Percentiles rank a stretch among this genome's conserved stretches.
These are phyloP conservation scores for Neurospora pannonica DNA, from an alignment of 495 filamentous ascomycete species.

Conservation along the genomic window DNA sequence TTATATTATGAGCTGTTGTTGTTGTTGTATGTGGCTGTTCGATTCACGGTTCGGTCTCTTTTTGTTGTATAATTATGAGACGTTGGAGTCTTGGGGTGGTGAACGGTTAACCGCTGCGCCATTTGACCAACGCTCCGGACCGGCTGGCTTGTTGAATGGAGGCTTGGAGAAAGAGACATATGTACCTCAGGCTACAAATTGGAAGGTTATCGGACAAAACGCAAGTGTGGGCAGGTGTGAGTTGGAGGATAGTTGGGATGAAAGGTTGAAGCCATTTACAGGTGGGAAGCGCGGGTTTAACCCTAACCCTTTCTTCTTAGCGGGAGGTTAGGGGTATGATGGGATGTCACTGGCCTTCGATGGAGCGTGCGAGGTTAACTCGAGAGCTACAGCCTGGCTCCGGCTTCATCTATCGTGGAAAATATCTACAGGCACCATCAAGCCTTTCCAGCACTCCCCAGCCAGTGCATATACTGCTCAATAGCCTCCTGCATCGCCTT, in stretches of 20 bases:
- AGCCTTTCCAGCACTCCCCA: slow-evolving; percentile 58
- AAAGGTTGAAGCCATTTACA: not conserved
- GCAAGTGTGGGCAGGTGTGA: not conserved
- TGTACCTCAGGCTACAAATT: not conserved
- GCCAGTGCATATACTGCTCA: slow-evolving; percentile 63
- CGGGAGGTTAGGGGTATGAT: not conserved
- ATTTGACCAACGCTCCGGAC: not conserved
- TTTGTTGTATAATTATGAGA: not conserved
- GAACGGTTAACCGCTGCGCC: not conserved
- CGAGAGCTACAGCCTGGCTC: not conserved
- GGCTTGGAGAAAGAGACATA: not conserved
- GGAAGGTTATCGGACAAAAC: not conserved
- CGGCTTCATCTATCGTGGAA: not conserved
- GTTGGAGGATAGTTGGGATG: not conserved
- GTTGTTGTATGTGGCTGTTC: not conserved
- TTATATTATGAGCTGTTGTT: not conserved
- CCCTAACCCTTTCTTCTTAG: not conserved
- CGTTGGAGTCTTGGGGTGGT: not conserved
- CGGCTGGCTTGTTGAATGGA: not conserved
- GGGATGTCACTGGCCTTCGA: not conserved
- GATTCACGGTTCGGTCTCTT: not conserved
- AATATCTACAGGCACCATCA: slow-evolving; percentile 3
- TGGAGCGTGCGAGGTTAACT: not conserved
- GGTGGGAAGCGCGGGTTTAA: not conserved
- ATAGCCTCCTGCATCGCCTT: slow-evolving; percentile 65